phyloP scores from a whole-genome alignment of 768 basidiomycete species.

The Rhizopogon salebrosus region DNA sequence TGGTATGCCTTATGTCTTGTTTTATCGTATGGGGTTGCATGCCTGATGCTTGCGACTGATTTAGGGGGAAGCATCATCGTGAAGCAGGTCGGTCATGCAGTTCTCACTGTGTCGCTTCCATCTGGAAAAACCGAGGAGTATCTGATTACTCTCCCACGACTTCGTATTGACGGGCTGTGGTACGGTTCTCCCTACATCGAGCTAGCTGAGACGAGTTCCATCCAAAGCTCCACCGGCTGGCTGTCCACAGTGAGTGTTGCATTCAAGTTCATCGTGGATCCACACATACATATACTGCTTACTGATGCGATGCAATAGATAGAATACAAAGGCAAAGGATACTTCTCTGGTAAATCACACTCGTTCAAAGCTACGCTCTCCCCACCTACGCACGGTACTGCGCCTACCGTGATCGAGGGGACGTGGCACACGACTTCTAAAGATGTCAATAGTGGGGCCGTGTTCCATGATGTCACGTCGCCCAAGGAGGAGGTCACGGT shows the following conservation, averaged over 20 bases:
- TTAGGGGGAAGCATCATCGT: conserved; percentile 74
- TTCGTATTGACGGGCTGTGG: conserved; percentile 94
- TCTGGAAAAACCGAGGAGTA: conserved; percentile 61
- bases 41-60: conserved; percentile 1
- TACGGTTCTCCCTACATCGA: conserved; percentile 91
- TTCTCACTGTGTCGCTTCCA: conserved; percentile 63
- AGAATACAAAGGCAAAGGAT: conserved; percentile 96
- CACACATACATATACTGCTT: conserved; percentile 11
- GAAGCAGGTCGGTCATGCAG: conserved; percentile 92
- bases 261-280: no score
- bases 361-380: conserved; percentile 81
- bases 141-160: conserved; percentile 85
- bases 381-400: conserved; percentile 38
- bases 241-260: conserved; percentile 38
- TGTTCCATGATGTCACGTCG: conserved; percentile 74
- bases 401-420: conserved; percentile 64
- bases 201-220: conserved; percentile 76
- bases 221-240: conserved; percentile 63
- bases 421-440: conserved; percentile 73
- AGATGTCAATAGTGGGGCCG: conserved; percentile 34
- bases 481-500: conserved; percentile 75
- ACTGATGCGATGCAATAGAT: conserved; percentile 48
- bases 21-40: neutral
- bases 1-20: conserved; percentile 33
- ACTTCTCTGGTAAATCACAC: conserved; percentile 91